Base-by-base conservation (phyloP, 345 rosid species). In the Brassica nigra region DNA sequence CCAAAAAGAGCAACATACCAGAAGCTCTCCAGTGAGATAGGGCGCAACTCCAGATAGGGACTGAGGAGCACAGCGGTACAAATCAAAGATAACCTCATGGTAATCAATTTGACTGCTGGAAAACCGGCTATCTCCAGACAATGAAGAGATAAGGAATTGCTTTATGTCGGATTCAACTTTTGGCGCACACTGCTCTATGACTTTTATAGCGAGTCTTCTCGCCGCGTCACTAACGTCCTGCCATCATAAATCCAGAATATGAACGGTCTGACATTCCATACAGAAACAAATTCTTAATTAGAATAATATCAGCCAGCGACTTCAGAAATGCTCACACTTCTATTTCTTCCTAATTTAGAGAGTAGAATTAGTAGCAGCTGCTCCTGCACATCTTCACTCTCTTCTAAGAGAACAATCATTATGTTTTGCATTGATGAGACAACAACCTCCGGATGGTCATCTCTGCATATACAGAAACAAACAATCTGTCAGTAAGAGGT, bases 401-500 rank as follows among this genome's bases (percentile, higher is more conserved):
- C 97, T 86, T 95, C 95, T 82, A 95, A 81, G 75, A 93, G 89
- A 80, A 89, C 90, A 34, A 75, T 81, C 95, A 95, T 89, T 87
- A 91, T 93, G 68, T 87, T 89, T 81, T 90, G 95, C 98, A 95
- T 95, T 54, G 99, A 93, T 37, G 91, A 81, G 18, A 90, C 72
- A 82, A 95, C 93, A 85, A 87, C 88, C 83, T 91, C 91, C 62
- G 91, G 98, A 82, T 91, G 98, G 81, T 93, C 96, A 88, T 93
- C 98, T 64, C 99, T 95, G 97, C 88, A 85, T 16, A 42, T 44
- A 73, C 67, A 77, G 70, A 71, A 33, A 59, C 8, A 66, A 34
- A 47, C 65, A 27, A 70, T 11, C 20, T 34, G 36, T 81, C 36
- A 75, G 44, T 75, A 23, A 4, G 36, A 55, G 62, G 8, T 3